phyloP scores from a whole-genome alignment of 108 stramenopile species.

The Cyclotella sp. region DNA sequence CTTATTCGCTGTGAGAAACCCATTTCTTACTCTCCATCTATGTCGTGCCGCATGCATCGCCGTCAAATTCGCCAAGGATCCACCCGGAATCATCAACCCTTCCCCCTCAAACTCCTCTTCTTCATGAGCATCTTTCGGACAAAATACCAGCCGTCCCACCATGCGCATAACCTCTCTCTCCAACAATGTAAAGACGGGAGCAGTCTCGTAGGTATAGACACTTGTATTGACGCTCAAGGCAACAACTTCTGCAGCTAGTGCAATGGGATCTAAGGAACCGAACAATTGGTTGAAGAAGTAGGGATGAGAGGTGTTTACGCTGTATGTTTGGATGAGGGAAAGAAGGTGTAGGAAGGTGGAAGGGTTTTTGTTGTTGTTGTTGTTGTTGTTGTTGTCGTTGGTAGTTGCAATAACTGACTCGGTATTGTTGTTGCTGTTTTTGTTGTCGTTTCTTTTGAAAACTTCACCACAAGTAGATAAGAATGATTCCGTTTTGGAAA shows the following conservation, averaged over 20 bases:
- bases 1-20: neutral
- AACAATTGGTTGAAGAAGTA: conserved; percentile 67
- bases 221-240: conserved; percentile 42
- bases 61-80: conserved; percentile 55
- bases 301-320: conserved; percentile 60
- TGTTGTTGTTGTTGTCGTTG: neutral
- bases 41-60: conserved; percentile 60
- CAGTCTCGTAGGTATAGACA: conserved; percentile 56
- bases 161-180: conserved; percentile 49
- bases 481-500: neutral
- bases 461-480: neutral
- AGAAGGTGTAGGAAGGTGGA: conserved; percentile 37
- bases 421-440: neutral
- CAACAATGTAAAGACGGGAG: conserved; percentile 51
- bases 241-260: conserved; percentile 56
- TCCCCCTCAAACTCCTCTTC: conserved; percentile 35
- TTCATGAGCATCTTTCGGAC: neutral
- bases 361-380: neutral
- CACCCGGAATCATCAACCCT: conserved; percentile 61
- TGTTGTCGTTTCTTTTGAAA: too few relatives aligned
- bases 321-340: conserved; percentile 43
- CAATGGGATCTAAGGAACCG: conserved; percentile 60
- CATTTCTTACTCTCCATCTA: conserved; percentile 36
- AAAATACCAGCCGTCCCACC: conserved; percentile 42
- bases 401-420: neutral